These are phyloP conservation scores for Fistulifera pelliculosa DNA, from an alignment of 108 stramenopile genomes.

Conservation along the genomic window DNA sequence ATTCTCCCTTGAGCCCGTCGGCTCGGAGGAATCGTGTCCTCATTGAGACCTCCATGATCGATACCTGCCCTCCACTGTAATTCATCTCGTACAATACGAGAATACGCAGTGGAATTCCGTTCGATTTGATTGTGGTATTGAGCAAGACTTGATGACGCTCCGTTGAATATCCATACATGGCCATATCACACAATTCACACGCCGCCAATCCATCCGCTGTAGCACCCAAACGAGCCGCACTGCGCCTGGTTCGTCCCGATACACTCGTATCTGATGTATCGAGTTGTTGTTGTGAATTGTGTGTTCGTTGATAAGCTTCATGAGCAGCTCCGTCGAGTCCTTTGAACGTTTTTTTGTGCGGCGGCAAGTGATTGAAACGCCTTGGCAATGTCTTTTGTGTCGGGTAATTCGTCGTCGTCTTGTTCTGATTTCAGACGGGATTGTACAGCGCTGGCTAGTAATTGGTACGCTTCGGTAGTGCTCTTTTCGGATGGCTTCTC, in stretches of 20 bases:
- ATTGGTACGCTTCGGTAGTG: too few species aligned
- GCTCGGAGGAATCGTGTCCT: conserved; percentile 30
- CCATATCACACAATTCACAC: conserved; percentile 63
- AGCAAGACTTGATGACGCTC: conserved; percentile 5
- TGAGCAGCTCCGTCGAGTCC: conserved; percentile 72
- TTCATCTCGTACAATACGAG: conserved; percentile 59
- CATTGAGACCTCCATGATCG: conserved; percentile 36
- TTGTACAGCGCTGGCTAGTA: too few species aligned
- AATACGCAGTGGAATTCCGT: conserved; percentile 12
- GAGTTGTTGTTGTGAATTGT: conserved; percentile 17
- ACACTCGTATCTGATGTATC: conserved; percentile 45
- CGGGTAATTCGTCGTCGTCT: too few species aligned
- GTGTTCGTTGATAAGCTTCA: conserved; percentile 75
- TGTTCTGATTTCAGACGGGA: too few species aligned
- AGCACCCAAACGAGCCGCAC: conserved; percentile 54
- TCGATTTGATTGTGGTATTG: conserved; percentile 1
- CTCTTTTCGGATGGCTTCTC: too few species aligned
- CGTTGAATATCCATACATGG: background rate
- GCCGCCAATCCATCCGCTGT: conserved; percentile 61
- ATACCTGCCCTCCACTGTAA: conserved; percentile 64
- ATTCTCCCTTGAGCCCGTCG: conserved; percentile 43
- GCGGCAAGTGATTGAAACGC: too few species aligned
- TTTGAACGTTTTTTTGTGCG: conserved; percentile 40
- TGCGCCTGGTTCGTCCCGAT: conserved; percentile 60
- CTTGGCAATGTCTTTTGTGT: too few species aligned